phyloP scores from a whole-genome alignment of 2,329 filamentous ascomycete genomes.

The Pseudogymnoascus sp. region DNA sequence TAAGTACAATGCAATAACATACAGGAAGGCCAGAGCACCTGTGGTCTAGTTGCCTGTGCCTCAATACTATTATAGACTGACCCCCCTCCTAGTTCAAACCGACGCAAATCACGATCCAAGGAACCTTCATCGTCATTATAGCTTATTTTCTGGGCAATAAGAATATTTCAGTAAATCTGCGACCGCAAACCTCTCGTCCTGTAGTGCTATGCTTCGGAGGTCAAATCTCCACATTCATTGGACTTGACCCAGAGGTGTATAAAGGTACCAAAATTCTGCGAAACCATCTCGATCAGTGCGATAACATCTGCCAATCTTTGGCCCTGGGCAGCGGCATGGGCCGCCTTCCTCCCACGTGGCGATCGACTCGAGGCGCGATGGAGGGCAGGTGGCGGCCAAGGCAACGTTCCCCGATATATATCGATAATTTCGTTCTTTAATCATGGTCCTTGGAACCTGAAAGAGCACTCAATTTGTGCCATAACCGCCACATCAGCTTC shows the following conservation, averaged over 20 bases:
- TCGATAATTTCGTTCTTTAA: constrained; percentile 40
- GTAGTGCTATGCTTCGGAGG: constrained; percentile 34
- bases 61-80: constrained; percentile 12
- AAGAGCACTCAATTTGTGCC: constrained; percentile 48
- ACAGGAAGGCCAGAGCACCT: neutral
- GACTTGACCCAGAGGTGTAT: neutral
- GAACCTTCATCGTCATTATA: constrained; percentile 51
- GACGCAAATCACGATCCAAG: constrained; percentile 39
- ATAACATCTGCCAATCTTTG: constrained; percentile 13
- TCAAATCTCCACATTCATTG: constrained; percentile 8
- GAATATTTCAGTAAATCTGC: constrained; percentile 9
- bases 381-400: constrained; percentile 36
- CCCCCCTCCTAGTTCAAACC: constrained; percentile 42
- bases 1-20: constrained; percentile 23
- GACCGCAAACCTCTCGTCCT: constrained; percentile 17
- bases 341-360: constrained; percentile 42
- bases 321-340: constrained; percentile 30
- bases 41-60: neutral
- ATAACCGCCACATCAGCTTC: constrained; percentile 49
- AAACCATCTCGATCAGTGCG: constrained; percentile 15
- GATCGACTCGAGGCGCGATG: constrained; percentile 43
- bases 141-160: constrained; percentile 47
- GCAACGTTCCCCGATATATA: constrained; percentile 37
- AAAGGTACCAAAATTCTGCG: constrained; percentile 11
- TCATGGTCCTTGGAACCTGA: constrained; percentile 44